Percentiles rank a stretch among this genome's conserved stretches.
phyloP scores from a whole-genome alignment of 1,284 basidiomycete species.

The Ustilago shanxiensis region DNA sequence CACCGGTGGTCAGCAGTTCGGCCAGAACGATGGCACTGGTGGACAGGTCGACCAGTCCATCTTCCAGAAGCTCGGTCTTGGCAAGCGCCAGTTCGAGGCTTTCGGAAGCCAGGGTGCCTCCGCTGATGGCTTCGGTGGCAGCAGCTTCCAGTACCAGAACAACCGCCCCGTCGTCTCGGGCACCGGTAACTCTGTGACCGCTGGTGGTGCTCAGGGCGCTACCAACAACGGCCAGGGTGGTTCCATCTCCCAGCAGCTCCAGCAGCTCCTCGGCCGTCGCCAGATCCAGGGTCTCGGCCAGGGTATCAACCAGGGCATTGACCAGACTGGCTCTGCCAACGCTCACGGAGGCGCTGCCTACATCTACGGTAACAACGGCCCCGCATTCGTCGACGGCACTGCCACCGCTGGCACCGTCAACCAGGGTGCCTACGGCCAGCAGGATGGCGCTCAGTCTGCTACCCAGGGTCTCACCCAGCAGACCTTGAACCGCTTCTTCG shows the following conservation, averaged over 20 bases:
- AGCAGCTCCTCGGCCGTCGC: constrained; percentile 33
- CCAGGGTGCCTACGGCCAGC: constrained; percentile 28
- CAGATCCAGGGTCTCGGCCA: constrained; percentile 40
- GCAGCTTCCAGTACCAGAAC: constrained; percentile 27
- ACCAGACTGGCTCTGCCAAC: constrained; percentile 34
- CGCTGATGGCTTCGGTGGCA: constrained; percentile 28
- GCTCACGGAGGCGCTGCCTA: constrained; percentile 29
- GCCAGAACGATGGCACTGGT: constrained; percentile 29
- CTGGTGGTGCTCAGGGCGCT: constrained; percentile 28
- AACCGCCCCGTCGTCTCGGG: constrained; percentile 38
- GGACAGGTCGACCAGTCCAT: constrained; percentile 20
- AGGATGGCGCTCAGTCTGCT: constrained; percentile 37
- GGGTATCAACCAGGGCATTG: constrained; percentile 35
- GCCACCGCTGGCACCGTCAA: constrained; percentile 26
- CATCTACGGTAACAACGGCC: constrained; percentile 32
- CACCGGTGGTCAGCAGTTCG: constrained; percentile 27
- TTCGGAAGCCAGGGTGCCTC: constrained; percentile 25
- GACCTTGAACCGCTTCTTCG: constrained; percentile 30
- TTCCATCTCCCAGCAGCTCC: constrained; percentile 22
- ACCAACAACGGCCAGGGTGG: constrained; percentile 41
- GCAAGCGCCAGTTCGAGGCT: constrained; percentile 29
- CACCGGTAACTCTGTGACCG: constrained; percentile 31
- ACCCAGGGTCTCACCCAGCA: constrained; percentile 26
- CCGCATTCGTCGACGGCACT: constrained; percentile 26
- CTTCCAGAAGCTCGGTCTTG: constrained; percentile 25